Evolutionary conservation across 139 green algal species (phyloP).

Genomic region (Volvox reticuliferus): DNA sequence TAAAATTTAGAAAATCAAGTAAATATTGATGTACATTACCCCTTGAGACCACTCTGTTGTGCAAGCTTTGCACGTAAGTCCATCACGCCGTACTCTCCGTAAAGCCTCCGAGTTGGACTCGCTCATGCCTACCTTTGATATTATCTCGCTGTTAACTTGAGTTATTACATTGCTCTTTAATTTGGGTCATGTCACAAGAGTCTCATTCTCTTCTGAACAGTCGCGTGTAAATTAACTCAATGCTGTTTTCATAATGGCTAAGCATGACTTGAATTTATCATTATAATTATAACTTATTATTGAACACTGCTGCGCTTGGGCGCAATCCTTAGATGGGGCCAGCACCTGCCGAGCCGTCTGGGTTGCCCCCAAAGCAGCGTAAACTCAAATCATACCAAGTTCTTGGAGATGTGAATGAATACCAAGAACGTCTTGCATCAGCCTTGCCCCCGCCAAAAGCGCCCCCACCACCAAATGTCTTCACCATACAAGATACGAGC

Average conservation of each 20-base stretch:
- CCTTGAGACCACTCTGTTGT: no score
- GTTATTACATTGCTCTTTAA: no score
- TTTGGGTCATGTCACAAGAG: background rate
- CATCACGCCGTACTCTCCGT: conserved; percentile 1
- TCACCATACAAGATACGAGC: conserved; percentile 17
- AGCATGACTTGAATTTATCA: background rate
- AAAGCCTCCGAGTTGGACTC: background rate
- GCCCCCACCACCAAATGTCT: conserved; percentile 20
- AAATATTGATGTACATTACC: no score
- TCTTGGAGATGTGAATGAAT: conserved; percentile 51
- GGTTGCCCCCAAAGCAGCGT: conserved; percentile 33
- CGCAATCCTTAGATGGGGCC: conserved; percentile 22
- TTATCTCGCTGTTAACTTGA: no score
- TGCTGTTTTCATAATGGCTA: background rate
- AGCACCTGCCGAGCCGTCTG: background rate
- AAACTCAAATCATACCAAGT: conserved; percentile 49
- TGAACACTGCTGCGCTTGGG: background rate
- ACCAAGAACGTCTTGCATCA: conserved; percentile 12
- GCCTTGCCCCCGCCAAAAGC: conserved; percentile 27
- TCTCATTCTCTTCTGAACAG: background rate
- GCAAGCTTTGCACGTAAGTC: background rate
- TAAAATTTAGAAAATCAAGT: no score
- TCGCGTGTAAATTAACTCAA: background rate
- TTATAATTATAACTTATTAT: background rate
- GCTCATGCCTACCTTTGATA: no score